Conservation (phyloP, 1,284 basidiomycete genomes). For the Ganoderma multipileum region DNA sequence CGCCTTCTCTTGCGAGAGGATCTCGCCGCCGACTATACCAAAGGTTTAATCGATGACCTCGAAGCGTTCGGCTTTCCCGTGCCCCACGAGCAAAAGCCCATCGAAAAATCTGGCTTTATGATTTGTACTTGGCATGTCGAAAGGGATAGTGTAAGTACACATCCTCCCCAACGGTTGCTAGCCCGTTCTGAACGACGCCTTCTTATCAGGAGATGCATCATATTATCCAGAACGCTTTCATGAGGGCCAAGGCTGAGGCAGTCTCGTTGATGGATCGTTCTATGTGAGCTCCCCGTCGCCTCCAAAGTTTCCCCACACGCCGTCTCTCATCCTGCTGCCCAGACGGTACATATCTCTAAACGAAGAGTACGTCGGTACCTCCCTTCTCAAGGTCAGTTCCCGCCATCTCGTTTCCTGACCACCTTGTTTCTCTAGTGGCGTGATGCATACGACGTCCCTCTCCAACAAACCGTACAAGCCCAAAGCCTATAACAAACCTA, state of each 20-base stretch:
- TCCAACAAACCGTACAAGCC: conserved; percentile 29
- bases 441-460: conserved; percentile 29
- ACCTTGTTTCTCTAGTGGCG: conserved; percentile 16
- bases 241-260: conserved; percentile 26
- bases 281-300: conserved; percentile 23
- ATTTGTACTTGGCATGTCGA: conserved; percentile 29
- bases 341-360: conserved; percentile 31
- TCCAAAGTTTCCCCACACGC: not conserved
- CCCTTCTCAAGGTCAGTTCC: conserved; percentile 29
- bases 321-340: not conserved
- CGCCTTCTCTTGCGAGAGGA: conserved; percentile 28
- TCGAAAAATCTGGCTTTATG: conserved; percentile 32
- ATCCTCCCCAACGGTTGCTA: not conserved
- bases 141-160: conserved; percentile 24
- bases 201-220: conserved; percentile 25
- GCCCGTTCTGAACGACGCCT: not conserved
- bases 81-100: conserved; percentile 31
- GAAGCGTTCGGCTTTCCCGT: conserved; percentile 25
- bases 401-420: conserved; percentile 12
- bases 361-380: conserved; percentile 32
- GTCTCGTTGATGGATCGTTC: conserved; percentile 19
- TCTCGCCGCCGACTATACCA: conserved; percentile 29
- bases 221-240: conserved; percentile 25
- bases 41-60: conserved; percentile 30
- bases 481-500: conserved; percentile 24